Percentiles rank a stretch among this genome's conserved stretches.
These are phyloP conservation scores for Fusarium sp. DNA, from an alignment of 2,329 filamentous ascomycete genomes.

Conservation along the genomic window DNA sequence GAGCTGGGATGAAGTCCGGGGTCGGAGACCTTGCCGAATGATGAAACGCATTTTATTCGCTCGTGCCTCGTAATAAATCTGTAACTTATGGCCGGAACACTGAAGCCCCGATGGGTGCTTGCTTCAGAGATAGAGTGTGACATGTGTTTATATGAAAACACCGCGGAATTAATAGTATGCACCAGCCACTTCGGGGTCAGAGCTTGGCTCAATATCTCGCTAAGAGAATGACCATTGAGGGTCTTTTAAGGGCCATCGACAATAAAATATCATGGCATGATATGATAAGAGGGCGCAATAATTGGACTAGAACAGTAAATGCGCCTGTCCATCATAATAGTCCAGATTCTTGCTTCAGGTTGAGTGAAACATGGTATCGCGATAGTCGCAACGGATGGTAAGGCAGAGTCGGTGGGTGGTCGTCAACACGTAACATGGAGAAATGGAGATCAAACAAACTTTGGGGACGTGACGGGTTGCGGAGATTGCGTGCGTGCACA, in stretches of 20 bases:
- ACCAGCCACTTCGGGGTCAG: not conserved
- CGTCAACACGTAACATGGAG: not conserved
- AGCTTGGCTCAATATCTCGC: conserved; percentile 5
- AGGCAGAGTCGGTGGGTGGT: not conserved
- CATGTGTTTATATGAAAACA: conserved; percentile 2
- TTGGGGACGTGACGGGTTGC: conserved; percentile 15
- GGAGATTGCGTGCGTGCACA: conserved; percentile 28
- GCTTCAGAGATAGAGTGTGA: conserved; percentile 7
- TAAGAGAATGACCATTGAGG: not conserved
- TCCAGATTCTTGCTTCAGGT: conserved; percentile 3
- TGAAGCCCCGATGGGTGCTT: conserved; percentile 20
- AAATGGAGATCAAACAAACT: conserved; percentile 18
- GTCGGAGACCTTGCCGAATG: conserved; percentile 25
- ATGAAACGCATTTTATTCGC: conserved; percentile 28
- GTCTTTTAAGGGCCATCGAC: not conserved
- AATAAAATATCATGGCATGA: conserved; percentile 1
- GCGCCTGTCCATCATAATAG: conserved; percentile 7
- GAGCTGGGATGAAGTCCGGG: conserved; percentile 29
- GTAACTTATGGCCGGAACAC: conserved; percentile 31
- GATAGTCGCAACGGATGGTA: not conserved
- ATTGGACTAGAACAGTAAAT: conserved; percentile 10
- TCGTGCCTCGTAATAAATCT: conserved; percentile 18
- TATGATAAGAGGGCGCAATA: not conserved
- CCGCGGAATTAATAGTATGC: not conserved
- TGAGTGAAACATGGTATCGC: conserved; percentile 5